Conservation (phyloP, 2,329 filamentous ascomycete genomes). For the Neonectria hederae region DNA sequence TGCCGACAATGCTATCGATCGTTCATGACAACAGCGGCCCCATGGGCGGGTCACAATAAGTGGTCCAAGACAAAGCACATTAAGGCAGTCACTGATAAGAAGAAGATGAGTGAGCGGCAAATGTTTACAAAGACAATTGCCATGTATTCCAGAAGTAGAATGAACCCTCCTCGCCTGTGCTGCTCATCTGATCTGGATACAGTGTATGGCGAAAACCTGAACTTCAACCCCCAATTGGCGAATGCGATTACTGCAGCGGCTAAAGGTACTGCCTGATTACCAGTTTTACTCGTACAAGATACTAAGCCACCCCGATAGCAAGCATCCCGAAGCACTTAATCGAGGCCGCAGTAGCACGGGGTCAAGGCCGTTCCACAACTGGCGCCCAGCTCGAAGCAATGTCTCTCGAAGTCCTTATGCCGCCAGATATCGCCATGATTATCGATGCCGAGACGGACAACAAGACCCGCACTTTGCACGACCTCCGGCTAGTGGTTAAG, state of each 20-base stretch:
- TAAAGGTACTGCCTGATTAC: conserved; percentile 62
- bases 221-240: conserved; percentile 79
- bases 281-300: background rate
- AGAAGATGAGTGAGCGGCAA: conserved; percentile 77
- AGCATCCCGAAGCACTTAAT: conserved; percentile 87
- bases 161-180: background rate
- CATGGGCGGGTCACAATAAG: conserved; percentile 80
- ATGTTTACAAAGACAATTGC: conserved; percentile 77
- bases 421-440: conserved; percentile 79
- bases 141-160: conserved; percentile 76
- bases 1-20: conserved; percentile 60
- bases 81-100: conserved; percentile 85
- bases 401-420: conserved; percentile 83
- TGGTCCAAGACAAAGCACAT: conserved; percentile 98
- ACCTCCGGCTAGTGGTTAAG: conserved; percentile 77
- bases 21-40: conserved; percentile 56
- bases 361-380: conserved; percentile 81
- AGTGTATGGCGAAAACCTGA: conserved; percentile 81
- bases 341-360: conserved; percentile 85
- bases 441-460: conserved; percentile 89
- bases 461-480: conserved; percentile 76
- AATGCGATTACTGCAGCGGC: conserved; percentile 79
- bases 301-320: conserved; percentile 50
- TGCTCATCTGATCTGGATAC: conserved; percentile 30
- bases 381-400: conserved; percentile 81